phyloP scores from a whole-genome alignment of 805 yeast genomes.

The Saitoella complicata region DNA sequence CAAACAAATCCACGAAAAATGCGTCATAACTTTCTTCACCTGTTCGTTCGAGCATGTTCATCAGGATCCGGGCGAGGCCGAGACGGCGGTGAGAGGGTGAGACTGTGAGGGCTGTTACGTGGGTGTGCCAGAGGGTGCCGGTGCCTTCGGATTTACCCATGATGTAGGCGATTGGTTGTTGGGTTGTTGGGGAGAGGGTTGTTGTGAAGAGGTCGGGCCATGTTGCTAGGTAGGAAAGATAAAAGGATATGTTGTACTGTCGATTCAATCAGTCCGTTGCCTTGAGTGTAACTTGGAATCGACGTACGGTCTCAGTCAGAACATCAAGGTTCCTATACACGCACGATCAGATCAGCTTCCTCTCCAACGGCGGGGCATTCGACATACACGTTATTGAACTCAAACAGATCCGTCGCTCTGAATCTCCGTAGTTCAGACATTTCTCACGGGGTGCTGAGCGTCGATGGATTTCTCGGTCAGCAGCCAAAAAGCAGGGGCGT shows the following conservation, averaged over 20 bases:
- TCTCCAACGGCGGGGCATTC: too few species aligned
- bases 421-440: slow-evolving; percentile 1
- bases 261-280: too few species aligned
- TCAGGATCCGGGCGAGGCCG: slow-evolving; percentile 69
- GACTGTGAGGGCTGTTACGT: slow-evolving; percentile 89
- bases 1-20: slow-evolving; percentile 80
- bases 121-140: slow-evolving; percentile 82
- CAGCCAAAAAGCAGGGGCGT: too few species aligned
- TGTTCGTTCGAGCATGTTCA: slow-evolving; percentile 53
- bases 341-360: too few species aligned
- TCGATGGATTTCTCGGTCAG: too few species aligned
- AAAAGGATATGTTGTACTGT: slow-evolving; percentile 64
- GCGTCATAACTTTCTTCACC: slow-evolving; percentile 61
- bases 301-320: slow-evolving; percentile 51
- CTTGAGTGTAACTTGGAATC: too few species aligned
- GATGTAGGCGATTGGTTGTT: slow-evolving; percentile 33
- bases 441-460: too few species aligned
- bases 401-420: slow-evolving; percentile 1
- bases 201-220: slow-evolving; percentile 68
- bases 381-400: slow-evolving; percentile 2
- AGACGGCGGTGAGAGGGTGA: slow-evolving; percentile 67
- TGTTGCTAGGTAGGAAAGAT: slow-evolving; percentile 59
- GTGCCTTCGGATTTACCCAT: slow-evolving; percentile 93
- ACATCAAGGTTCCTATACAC: slow-evolving; percentile 67
- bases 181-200: slow-evolving; percentile 42